These are phyloP conservation scores for Sarcocystis neurona DNA, from an alignment of 169 alveolate species.

Conservation along the genomic window DNA sequence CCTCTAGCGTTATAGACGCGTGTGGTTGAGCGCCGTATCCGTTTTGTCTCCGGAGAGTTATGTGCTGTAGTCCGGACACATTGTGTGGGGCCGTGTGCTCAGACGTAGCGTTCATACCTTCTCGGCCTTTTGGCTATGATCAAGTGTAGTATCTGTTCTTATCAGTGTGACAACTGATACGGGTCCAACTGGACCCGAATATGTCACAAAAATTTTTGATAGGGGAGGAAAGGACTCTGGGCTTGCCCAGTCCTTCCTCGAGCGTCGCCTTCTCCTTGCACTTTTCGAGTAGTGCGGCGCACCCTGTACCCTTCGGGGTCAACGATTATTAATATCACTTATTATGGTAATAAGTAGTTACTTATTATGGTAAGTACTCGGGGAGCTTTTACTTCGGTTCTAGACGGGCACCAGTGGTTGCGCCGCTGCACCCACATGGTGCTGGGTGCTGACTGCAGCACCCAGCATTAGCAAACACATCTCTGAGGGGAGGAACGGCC, in stretches of 20 bases:
- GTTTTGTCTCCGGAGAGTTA: not conserved
- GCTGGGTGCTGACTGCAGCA: too few species aligned
- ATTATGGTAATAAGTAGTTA: too few species aligned
- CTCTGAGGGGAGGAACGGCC: too few species aligned
- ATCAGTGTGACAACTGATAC: constrained; percentile 95
- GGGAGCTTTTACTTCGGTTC: too few species aligned
- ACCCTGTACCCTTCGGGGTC: too few species aligned
- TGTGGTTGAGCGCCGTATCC: too few species aligned
- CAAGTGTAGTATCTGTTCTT: constrained; percentile 97
- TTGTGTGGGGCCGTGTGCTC: not conserved
- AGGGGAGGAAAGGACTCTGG: constrained; percentile 61
- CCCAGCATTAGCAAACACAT: too few species aligned
- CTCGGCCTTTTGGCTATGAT: constrained; percentile 97
- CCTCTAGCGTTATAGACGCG: too few species aligned
- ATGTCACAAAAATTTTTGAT: constrained; percentile 69
- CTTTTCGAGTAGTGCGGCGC: constrained; percentile 62
- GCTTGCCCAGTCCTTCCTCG: constrained; percentile 68
- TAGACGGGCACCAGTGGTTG: too few species aligned
- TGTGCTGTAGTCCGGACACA: not conserved
- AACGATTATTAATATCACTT: too few species aligned
- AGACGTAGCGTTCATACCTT: constrained; percentile 80
- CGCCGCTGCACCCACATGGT: too few species aligned
- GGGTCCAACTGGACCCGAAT: constrained; percentile 74
- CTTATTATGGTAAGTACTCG: too few species aligned
- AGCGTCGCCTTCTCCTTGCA: constrained; percentile 68